Evolutionary conservation across 2,329 filamentous ascomycete genomes (phyloP).

Genomic region (Tothia fuscella): DNA sequence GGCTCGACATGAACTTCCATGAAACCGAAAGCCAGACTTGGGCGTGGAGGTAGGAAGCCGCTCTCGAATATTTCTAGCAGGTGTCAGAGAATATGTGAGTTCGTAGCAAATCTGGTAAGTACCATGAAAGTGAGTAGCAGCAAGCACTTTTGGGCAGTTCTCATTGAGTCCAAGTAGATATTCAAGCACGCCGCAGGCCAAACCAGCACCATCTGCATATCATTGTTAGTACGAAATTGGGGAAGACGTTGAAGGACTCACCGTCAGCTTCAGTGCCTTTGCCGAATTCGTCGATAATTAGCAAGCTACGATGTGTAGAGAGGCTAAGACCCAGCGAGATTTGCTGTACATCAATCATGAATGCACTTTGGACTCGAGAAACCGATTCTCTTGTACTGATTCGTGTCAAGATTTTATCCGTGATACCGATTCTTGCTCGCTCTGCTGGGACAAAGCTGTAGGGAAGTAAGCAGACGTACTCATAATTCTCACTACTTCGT

Average conservation of each 20-base stretch:
- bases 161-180: conserved; percentile 39
- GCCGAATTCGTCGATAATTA: conserved; percentile 89
- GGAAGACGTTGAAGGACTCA: conserved; percentile 14
- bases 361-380: conserved; percentile 51
- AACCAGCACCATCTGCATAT: conserved; percentile 46
- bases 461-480: conserved; percentile 6
- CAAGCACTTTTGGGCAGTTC: conserved; percentile 46
- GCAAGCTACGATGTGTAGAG: conserved; percentile 61
- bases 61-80: conserved; percentile 56
- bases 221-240: neutral
- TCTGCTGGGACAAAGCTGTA: conserved; percentile 73
- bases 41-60: conserved; percentile 40
- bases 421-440: conserved; percentile 66
- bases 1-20: conserved; percentile 58
- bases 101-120: conserved; percentile 18
- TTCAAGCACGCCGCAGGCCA: conserved; percentile 50
- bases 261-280: conserved; percentile 52
- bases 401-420: conserved; percentile 83
- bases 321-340: conserved; percentile 64
- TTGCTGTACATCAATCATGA: conserved; percentile 80
- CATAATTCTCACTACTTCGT: neutral
- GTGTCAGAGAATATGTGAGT: conserved; percentile 19
- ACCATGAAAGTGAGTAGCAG: conserved; percentile 52
- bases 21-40: conserved; percentile 48
- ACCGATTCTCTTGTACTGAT: conserved; percentile 64